phyloP scores from a whole-genome alignment of 1,284 basidiomycete species.

The Xerocomus nothofagi region DNA sequence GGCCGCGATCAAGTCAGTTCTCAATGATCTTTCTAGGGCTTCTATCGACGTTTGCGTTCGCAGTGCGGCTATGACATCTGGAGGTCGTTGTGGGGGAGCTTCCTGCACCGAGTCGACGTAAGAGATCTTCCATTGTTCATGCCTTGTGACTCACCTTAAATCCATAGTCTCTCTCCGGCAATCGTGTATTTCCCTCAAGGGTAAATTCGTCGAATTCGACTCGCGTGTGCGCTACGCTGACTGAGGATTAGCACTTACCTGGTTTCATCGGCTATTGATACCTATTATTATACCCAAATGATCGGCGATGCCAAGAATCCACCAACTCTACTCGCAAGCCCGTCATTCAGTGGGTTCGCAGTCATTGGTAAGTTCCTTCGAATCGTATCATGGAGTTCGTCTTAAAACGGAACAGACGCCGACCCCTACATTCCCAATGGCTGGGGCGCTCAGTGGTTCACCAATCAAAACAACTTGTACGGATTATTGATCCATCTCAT shows the following conservation, averaged over 20 bases:
- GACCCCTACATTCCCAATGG: constrained; percentile 46
- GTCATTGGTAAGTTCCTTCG: constrained; percentile 44
- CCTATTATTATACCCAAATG: constrained; percentile 53
- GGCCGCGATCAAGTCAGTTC: constrained; percentile 28
- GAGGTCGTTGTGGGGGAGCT: constrained; percentile 21
- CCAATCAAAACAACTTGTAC: constrained; percentile 53
- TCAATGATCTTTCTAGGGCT: background rate
- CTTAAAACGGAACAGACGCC: constrained; percentile 35
- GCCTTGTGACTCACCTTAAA: background rate
- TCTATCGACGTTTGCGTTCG: constrained; percentile 4
- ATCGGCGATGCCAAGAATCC: constrained; percentile 48
- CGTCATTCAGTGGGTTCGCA: constrained; percentile 50
- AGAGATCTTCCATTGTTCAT: background rate
- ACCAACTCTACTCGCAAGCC: constrained; percentile 47
- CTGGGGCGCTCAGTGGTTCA: constrained; percentile 42
- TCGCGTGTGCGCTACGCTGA: background rate
- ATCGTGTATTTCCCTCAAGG: constrained; percentile 32
- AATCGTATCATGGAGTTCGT: background rate
- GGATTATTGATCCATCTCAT: background rate
- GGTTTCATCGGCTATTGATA: constrained; percentile 48
- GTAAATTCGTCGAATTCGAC: constrained; percentile 8
- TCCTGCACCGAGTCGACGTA: constrained; percentile 26
- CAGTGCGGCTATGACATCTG: constrained; percentile 31
- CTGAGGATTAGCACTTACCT: constrained; percentile 39
- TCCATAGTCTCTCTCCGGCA: constrained; percentile 29